Evolutionary conservation across 768 basidiomycete species (phyloP).

Genomic region (Crucibulum laeve): DNA sequence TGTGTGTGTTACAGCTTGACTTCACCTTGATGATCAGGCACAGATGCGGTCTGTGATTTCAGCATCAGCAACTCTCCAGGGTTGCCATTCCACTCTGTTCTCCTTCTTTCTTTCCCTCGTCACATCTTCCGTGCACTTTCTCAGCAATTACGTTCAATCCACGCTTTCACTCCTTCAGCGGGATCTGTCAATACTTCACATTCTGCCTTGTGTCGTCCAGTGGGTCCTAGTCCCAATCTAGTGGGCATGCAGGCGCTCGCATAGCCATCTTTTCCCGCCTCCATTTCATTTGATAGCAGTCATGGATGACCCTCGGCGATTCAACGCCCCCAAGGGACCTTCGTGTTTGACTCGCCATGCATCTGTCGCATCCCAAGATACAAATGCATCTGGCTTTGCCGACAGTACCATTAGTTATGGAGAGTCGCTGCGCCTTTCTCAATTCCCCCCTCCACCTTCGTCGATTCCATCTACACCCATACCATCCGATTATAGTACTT

Average conservation of each 20-base stretch:
- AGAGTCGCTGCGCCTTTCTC: conserved; percentile 34
- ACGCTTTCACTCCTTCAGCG: neutral
- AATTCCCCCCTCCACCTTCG: conserved; percentile 51
- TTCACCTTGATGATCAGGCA: conserved; percentile 1
- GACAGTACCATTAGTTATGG: conserved; percentile 52
- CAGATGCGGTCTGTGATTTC: neutral
- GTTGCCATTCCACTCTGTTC: neutral
- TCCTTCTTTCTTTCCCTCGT: neutral
- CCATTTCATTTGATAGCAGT: too few relatives aligned
- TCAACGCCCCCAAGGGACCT: neutral
- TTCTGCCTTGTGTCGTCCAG: too few relatives aligned
- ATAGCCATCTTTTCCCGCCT: too few relatives aligned
- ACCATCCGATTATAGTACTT: conserved; percentile 7
- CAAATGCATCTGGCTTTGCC: conserved; percentile 53
- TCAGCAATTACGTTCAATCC: neutral
- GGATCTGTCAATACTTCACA: too few relatives aligned
- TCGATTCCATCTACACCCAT: conserved; percentile 41
- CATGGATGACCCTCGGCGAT: neutral
- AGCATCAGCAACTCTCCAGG: neutral
- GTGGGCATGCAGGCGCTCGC: too few relatives aligned
- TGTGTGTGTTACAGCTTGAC: neutral
- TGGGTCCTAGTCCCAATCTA: too few relatives aligned
- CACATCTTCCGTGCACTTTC: neutral
- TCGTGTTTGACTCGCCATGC: conserved; percentile 22
- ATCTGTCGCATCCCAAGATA: conserved; percentile 38